Evolutionary conservation across 441 rosid species (phyloP), one percentile per base, ranked within the genome.

Genomic region (Melastoma candidum): DNA sequence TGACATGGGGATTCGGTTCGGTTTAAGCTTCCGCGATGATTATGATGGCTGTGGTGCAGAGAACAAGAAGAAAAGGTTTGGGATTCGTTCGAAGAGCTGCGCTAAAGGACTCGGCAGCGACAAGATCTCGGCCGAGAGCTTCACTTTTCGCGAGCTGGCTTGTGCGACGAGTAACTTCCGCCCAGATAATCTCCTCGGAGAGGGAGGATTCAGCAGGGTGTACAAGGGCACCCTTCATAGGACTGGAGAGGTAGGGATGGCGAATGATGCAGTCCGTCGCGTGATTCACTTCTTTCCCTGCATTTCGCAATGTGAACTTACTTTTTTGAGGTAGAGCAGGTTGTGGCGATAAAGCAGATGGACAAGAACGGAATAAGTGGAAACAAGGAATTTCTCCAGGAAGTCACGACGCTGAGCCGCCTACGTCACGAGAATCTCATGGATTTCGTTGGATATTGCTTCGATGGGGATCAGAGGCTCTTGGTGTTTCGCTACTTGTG

Each of bases 161-260:
- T 52, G 87, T 0, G 97, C 97, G 2, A 92, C 98, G 10, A 82
- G 64, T 64, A 92, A 88, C 69, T 92, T 92, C 73, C 77, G 84
- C 0, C 87, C 84, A 44, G 92, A 85, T 39, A 77, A 77, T 63
- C 73, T 92, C 12, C 47, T 88, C 46, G 98, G 96, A 12, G 95
- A 92, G 74, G 95, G 98, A 41, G 95, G 93, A 44, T 77, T 82
- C 12, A 90, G 95, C 54, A 75, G 82, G 48, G 94, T 82, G 44
- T 88, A 76, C 27, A 83, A 72, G 68, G 98, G 95, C 13, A 80
- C 83, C 3, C 64, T 88, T 56, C 66, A 81, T 24, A 51, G 77
- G 8, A 80, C 63, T 12, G 77, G 78, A 4, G 83, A 81, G 90
- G 95, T 90, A 14, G n/a, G 25, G 32, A 11, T 2, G 22, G 22